Percentiles rank a stretch among this genome's conserved stretches.
phyloP scores from a whole-genome alignment of 2,329 filamentous ascomycete species.

The Phialemonium atrogriseum region DNA sequence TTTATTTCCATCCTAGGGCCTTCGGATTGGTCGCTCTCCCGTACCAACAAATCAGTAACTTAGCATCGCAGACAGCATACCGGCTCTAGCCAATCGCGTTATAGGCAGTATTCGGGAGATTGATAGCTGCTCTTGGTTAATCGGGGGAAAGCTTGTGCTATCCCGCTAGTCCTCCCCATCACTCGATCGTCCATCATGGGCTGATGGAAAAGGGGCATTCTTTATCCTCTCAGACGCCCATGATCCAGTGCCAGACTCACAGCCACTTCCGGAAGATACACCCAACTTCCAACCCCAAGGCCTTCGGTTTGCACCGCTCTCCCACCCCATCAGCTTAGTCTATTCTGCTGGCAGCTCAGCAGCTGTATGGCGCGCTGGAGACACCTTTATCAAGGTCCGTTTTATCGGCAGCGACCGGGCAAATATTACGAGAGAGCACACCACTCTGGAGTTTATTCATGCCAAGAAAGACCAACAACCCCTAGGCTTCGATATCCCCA shows the following conservation, averaged over 20 bases:
- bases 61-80: no score
- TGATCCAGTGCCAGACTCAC: background rate
- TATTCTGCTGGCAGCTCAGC: constrained; percentile 5
- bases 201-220: constrained; percentile 2
- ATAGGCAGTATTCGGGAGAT: constrained; percentile 3
- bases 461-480: constrained; percentile 5
- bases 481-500: constrained; percentile 10
- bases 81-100: no score
- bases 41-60: no score
- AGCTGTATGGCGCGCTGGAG: constrained; percentile 11
- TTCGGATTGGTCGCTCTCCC: no score
- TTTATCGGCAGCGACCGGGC: constrained; percentile 3
- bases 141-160: constrained; percentile 1
- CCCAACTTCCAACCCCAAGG: background rate
- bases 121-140: constrained; percentile 2
- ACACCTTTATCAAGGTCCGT: constrained; percentile 13
- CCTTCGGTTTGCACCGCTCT: no score
- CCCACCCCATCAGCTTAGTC: no score
- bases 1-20: no score
- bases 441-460: constrained; percentile 8
- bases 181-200: constrained; percentile 1
- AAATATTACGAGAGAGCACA: constrained; percentile 11
- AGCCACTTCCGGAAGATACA: background rate
- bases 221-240: constrained; percentile 2
- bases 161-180: constrained; percentile 1